Conservation (phyloP, 2,329 filamentous ascomycete genomes). For the Fusarium sp. region DNA sequence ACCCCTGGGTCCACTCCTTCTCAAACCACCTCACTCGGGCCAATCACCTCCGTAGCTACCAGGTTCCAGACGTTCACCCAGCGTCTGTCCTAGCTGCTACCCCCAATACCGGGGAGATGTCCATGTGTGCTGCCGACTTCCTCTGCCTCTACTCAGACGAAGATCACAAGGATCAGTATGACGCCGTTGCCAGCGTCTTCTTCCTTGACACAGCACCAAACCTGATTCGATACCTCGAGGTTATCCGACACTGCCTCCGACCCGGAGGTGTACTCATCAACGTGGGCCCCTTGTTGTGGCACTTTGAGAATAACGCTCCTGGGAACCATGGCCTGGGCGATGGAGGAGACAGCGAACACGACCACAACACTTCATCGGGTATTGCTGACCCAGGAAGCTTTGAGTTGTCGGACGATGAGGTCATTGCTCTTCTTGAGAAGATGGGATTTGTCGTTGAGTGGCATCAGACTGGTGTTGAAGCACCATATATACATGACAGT, state of each 20-base stretch:
- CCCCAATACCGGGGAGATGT: slow-evolving; percentile 74
- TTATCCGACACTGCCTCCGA: slow-evolving; percentile 81
- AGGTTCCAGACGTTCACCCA: slow-evolving; percentile 85
- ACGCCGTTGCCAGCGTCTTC: slow-evolving; percentile 90
- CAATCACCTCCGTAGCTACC: slow-evolving; percentile 80
- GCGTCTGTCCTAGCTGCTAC: slow-evolving; percentile 61
- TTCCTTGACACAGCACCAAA: slow-evolving; percentile 98
- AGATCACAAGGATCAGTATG: slow-evolving; percentile 72
- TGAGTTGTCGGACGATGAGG: slow-evolving; percentile 90
- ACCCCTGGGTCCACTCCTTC: slow-evolving; percentile 88
- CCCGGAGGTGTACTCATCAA: slow-evolving; percentile 88
- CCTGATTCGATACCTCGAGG: slow-evolving; percentile 87
- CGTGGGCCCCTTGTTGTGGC: slow-evolving; percentile 92
- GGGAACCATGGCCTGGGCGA: slow-evolving; percentile 66
- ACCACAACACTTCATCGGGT: slow-evolving; percentile 66
- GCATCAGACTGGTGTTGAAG: slow-evolving; percentile 68
- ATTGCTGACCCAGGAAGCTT: slow-evolving; percentile 92
- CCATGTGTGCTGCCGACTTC: slow-evolving; percentile 95
- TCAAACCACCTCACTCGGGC: slow-evolving; percentile 82
- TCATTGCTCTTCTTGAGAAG: slow-evolving; percentile 77
- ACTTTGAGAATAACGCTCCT: slow-evolving; percentile 83
- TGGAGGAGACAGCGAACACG: slow-evolving; percentile 63
- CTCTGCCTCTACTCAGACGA: slow-evolving; percentile 82
- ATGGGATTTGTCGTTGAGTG: slow-evolving; percentile 82
- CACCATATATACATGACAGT: slow-evolving; percentile 89